Base-by-base conservation (phyloP, 2,329 filamentous ascomycete species). In the Sarocladium oryzae region DNA sequence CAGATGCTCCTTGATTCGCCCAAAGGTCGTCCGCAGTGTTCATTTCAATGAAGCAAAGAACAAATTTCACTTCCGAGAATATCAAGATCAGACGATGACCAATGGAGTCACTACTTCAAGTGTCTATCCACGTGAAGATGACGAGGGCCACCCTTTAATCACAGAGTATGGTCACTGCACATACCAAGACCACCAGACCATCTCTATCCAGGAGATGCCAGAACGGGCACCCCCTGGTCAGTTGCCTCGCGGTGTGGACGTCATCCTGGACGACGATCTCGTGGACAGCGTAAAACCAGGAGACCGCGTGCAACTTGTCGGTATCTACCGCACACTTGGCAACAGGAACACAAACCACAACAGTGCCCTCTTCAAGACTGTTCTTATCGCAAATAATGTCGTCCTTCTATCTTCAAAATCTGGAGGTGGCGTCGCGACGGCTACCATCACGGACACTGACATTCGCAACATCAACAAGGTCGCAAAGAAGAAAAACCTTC, bases 391-490 rank as follows among this genome's bases (percentile, higher is more conserved):
- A 32, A 99, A 99, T 71, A 95, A 99, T 61, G 78, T 99, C 52
- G 92, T 97, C 41, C 78, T 96, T 30, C 79, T 99, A 6, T 96
- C 93, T 2, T 96, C 92, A 15, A 99, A 99, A 65, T 95, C 92
- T 2, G 92, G 92, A 18, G 93, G 92, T 49, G 93, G 92, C 30
- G 88, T 97, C 58, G 92, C 92, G 0, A 88, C 95, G 54, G 87
- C 90, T 15, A 86, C 83, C 4, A 96, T 99, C 59, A 97, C 93
- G 16, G 93, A 97, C 67, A 93, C 88, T 1, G 93, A 99, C 64
- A 95, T 99, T 64, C 86, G 93, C 61, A 97, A 99, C 65, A 99
- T 99, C 76, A 97, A 97, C 75, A 96, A 95, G 69, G 80, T 97
- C 52, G 78, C 92, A 9, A 99, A 97, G 76, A 93, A 93, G 69